Percentiles rank a stretch among this genome's conserved stretches.
Conservation (phyloP, 1,139 yeast genomes). For the Yamadazyma dendronema region DNA sequence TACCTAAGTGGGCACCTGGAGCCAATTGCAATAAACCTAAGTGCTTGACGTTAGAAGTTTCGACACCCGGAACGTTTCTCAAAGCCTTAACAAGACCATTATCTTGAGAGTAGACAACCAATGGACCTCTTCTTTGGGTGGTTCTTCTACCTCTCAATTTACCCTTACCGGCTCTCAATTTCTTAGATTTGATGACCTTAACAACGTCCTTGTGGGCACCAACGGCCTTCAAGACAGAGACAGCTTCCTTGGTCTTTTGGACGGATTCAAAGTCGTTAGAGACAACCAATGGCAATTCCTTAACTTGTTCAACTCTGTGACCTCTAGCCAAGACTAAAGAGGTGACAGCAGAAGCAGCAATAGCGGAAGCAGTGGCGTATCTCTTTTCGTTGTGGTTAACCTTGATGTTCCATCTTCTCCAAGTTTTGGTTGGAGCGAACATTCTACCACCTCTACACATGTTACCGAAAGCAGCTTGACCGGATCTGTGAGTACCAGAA, state of each 20-base stretch:
- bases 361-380: conserved; percentile 99
- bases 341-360: conserved; percentile 98
- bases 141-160: conserved; percentile 99
- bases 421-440: conserved; percentile 99
- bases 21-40: conserved; percentile 98
- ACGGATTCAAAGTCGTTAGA: conserved; percentile 90
- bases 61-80: conserved; percentile 99
- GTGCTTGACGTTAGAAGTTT: conserved; percentile 89
- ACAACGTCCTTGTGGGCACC: conserved; percentile 99
- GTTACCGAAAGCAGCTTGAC: conserved; percentile 99
- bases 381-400: conserved; percentile 99
- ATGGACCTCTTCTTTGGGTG: conserved; percentile 99
- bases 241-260: conserved; percentile 97
- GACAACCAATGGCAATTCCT: conserved; percentile 98
- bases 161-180: conserved; percentile 99
- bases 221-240: conserved; percentile 95
- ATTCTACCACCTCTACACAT: conserved; percentile 99
- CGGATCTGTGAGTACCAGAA: conserved; percentile 99
- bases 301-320: conserved; percentile 98
- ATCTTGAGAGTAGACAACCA: conserved; percentile 97
- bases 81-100: conserved; percentile 97
- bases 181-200: conserved; percentile 98
- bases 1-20: conserved; percentile 99
- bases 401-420: conserved; percentile 99
- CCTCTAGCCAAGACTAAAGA: conserved; percentile 99